These are phyloP conservation scores for Colletotrichum lindemuthianum DNA, from an alignment of 2,329 filamentous ascomycete genomes.

Conservation along the genomic window DNA sequence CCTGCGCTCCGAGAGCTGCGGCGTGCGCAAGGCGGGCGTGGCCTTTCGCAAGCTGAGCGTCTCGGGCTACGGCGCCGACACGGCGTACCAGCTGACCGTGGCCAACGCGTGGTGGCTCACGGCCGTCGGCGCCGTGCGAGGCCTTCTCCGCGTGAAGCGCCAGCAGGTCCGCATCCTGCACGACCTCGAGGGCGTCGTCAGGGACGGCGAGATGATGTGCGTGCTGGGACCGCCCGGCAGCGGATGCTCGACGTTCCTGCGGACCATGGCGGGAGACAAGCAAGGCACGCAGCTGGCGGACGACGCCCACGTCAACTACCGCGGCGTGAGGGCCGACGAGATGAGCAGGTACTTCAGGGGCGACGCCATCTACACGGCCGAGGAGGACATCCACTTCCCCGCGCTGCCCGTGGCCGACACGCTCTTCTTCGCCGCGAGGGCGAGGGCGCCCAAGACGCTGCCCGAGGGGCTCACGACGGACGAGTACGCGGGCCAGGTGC, in stretches of 20 bases:
- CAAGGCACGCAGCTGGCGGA: slow-evolving; percentile 60
- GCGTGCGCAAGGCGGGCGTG: slow-evolving; percentile 45
- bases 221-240: slow-evolving; percentile 64
- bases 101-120: slow-evolving; percentile 40
- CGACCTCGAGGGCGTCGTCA: slow-evolving; percentile 60
- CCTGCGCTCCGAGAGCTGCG: slow-evolving; percentile 40
- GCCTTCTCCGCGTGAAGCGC: slow-evolving; percentile 28
- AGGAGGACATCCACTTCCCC: slow-evolving; percentile 72
- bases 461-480: slow-evolving; percentile 54
- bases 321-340: slow-evolving; percentile 31
- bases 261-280: slow-evolving; percentile 71
- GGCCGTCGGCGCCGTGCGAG: slow-evolving; percentile 35
- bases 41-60: slow-evolving; percentile 58
- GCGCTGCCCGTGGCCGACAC: slow-evolving; percentile 69
- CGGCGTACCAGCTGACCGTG: slow-evolving; percentile 23
- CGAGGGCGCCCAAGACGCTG: slow-evolving; percentile 59
- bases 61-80: slow-evolving; percentile 25
- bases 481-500: slow-evolving; percentile 62
- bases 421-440: slow-evolving; percentile 68
- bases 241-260: slow-evolving; percentile 76
- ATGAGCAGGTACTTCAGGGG: slow-evolving; percentile 51
- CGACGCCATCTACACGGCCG: slow-evolving; percentile 74
- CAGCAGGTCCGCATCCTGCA: slow-evolving; percentile 58
- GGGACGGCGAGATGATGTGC: slow-evolving; percentile 65
- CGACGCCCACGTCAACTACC: slow-evolving; percentile 29